Percentiles rank a stretch among this genome's conserved stretches.
Conservation (phyloP, 805 yeast species). For the Clavispora asparagi region DNA sequence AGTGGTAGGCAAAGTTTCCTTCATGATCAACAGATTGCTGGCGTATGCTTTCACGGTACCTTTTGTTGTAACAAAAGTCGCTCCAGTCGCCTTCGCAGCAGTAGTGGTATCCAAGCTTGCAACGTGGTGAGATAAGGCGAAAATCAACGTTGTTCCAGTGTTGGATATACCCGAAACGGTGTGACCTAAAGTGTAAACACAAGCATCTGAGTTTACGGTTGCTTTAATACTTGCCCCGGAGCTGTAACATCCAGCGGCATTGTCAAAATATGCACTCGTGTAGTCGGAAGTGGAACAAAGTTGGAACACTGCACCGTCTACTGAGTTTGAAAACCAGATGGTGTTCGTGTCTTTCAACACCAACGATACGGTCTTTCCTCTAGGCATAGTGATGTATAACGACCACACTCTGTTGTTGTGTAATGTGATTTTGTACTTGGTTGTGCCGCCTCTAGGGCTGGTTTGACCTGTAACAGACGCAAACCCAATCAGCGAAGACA, state of each 20-base stretch:
- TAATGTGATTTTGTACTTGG: slow-evolving; percentile 36
- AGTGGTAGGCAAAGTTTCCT: slow-evolving; percentile 22
- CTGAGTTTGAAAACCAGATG: not conserved
- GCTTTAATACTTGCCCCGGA: slow-evolving; percentile 47
- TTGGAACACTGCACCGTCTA: not conserved
- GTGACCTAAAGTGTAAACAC: slow-evolving; percentile 46
- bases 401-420: slow-evolving; percentile 45
- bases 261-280: slow-evolving; percentile 40
- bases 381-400: slow-evolving; percentile 37
- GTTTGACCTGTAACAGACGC: not conserved
- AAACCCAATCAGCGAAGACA: slow-evolving; percentile 14
- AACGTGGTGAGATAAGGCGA: slow-evolving; percentile 67
- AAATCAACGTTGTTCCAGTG: slow-evolving; percentile 46
- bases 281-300: not conserved
- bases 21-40: slow-evolving; percentile 32
- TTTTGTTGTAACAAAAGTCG: slow-evolving; percentile 47
- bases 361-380: not conserved
- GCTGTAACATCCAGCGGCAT: slow-evolving; percentile 66
- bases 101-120: slow-evolving; percentile 34
- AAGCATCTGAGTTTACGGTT: slow-evolving; percentile 39
- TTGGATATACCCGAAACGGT: slow-evolving; percentile 46
- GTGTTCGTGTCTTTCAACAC: not conserved
- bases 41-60: slow-evolving; percentile 46
- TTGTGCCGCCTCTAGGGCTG: not conserved
- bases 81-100: slow-evolving; percentile 32